Conservation (phyloP, 306 rosid genomes). For the Vigna angularis region DNA sequence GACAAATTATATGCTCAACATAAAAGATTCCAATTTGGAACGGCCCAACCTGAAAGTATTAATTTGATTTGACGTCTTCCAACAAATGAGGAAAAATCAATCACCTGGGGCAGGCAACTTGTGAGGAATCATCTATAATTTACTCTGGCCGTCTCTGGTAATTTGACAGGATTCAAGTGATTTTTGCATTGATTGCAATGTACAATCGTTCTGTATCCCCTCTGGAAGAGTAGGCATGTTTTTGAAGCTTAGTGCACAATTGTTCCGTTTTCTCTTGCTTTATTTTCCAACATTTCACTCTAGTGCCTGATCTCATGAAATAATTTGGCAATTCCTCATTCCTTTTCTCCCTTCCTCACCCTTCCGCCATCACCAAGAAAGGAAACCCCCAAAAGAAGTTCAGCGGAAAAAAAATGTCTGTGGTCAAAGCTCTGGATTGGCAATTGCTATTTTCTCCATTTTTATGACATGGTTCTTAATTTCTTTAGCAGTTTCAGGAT, state of each 20-base stretch:
- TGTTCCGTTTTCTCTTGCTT: slow-evolving; percentile 17
- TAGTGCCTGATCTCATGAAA: slow-evolving; percentile 39
- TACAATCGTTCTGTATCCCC: slow-evolving; percentile 14
- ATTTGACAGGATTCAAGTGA: slow-evolving; percentile 34
- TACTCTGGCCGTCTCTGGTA: not conserved
- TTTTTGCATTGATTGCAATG: slow-evolving; percentile 5
- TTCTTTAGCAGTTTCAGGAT: slow-evolving; percentile 32
- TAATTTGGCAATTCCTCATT: slow-evolving; percentile 19
- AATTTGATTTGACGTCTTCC: slow-evolving; percentile 25
- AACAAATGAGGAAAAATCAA: slow-evolving; percentile 22
- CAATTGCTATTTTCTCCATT: not conserved
- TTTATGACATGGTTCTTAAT: slow-evolving; percentile 2
- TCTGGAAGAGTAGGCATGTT: slow-evolving; percentile 39
- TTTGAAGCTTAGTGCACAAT: slow-evolving; percentile 39
- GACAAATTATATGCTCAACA: slow-evolving; percentile 22
- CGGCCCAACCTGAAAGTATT: not conserved
- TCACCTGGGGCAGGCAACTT: slow-evolving; percentile 32
- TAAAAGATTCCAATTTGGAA: slow-evolving; percentile 21
- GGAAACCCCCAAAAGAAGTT: not conserved
- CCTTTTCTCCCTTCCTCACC: not conserved
- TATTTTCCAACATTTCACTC: slow-evolving; percentile 12
- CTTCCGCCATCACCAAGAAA: not conserved
- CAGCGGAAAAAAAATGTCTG: not conserved
- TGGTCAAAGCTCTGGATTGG: slow-evolving; percentile 40
- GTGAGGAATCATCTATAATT: slow-evolving; percentile 15